Percentiles rank a stretch among this genome's conserved stretches.
Conservation (phyloP, 2,329 filamentous ascomycete genomes). For the Fusarium sp. region DNA sequence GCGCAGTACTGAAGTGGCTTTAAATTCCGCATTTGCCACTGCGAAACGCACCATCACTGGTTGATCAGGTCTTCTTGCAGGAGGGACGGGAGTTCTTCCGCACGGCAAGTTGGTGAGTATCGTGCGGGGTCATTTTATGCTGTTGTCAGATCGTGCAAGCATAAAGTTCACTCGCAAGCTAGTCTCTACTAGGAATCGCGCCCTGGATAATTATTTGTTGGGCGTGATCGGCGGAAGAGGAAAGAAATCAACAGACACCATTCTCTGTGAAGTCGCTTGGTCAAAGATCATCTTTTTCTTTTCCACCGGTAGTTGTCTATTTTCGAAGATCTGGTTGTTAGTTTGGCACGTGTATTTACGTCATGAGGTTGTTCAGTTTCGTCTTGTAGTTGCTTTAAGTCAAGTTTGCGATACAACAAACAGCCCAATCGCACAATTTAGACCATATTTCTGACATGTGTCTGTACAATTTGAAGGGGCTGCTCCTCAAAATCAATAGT, state of each 20-base stretch:
- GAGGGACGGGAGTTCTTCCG: neutral
- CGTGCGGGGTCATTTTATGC: neutral
- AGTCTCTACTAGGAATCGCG: neutral
- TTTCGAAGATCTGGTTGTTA: no score
- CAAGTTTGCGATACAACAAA: neutral
- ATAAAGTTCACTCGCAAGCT: neutral
- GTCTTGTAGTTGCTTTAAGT: neutral
- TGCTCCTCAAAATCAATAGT: no score
- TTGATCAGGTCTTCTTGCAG: neutral
- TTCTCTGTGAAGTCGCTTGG: fast-evolving
- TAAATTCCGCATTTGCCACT: neutral
- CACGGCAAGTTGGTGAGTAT: neutral
- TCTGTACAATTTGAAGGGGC: fast-evolving
- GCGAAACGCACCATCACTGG: neutral
- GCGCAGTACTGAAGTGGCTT: no score
- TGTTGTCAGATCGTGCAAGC: neutral
- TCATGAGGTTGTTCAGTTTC: neutral
- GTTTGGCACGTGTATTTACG: neutral
- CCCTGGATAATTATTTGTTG: neutral
- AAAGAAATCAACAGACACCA: neutral
- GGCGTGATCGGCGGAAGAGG: neutral
- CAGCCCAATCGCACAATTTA: neutral
- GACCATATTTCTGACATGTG: no score
- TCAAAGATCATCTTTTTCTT: no score
- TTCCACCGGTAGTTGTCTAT: no score